phyloP scores from a whole-genome alignment of 2,329 filamentous ascomycete species.

The Whalleya microplaca region DNA sequence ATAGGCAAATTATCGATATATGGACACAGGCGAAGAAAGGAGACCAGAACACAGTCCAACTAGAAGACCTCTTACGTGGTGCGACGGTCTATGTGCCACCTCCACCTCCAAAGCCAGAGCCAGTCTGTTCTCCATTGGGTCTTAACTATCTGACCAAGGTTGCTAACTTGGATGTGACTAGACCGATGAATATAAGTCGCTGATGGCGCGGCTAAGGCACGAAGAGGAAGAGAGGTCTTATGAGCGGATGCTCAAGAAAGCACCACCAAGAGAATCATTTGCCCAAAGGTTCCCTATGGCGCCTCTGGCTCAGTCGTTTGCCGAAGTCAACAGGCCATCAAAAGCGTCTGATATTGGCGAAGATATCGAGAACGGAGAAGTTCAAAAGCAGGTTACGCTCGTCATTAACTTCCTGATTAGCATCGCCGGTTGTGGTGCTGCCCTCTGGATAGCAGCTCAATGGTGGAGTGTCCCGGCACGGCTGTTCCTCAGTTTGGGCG shows the following conservation, averaged over 20 bases:
- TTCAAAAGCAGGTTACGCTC: conserved; percentile 80
- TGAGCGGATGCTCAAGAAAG: conserved; percentile 74
- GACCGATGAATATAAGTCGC: conserved; percentile 80
- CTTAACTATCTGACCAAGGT: conserved; percentile 2
- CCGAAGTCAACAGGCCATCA: conserved; percentile 54
- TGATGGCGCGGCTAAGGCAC: conserved; percentile 83
- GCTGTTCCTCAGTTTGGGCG: conserved; percentile 71
- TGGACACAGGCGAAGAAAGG: conserved; percentile 55
- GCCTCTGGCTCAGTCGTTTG: conserved; percentile 58
- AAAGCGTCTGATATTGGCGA: conserved; percentile 52
- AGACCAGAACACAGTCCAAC: conserved; percentile 45
- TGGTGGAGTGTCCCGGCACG: conserved; percentile 76
- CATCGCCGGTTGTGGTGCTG: conserved; percentile 76
- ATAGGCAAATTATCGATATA: conserved; percentile 68
- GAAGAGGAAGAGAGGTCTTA: conserved; percentile 85
- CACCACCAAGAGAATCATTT: conserved; percentile 59
- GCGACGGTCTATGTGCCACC: conserved; percentile 76
- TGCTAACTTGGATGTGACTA: conserved; percentile 40
- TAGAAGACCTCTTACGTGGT: conserved; percentile 74
- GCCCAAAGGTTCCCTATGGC: conserved; percentile 59
- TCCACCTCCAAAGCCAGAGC: conserved; percentile 77
- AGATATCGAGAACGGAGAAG: conserved; percentile 69
- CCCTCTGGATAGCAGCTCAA: conserved; percentile 76
- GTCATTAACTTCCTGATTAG: conserved; percentile 91
- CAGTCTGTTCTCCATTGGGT: conserved; percentile 54